These are phyloP conservation scores for Thalassiosira ordinaria DNA, from an alignment of 352 stramenopile genomes.

Conservation along the genomic window DNA sequence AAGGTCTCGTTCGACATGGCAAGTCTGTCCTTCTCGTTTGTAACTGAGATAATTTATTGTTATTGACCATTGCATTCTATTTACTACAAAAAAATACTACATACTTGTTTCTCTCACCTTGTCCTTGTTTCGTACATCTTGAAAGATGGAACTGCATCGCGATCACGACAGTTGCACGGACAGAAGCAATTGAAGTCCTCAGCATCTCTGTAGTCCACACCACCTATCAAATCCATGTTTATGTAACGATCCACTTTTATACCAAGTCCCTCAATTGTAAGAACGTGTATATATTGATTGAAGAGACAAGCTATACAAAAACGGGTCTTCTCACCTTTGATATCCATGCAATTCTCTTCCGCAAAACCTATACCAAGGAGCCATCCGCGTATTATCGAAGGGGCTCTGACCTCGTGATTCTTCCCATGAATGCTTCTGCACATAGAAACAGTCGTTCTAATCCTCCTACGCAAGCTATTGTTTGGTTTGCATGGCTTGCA, in stretches of 20 bases:
- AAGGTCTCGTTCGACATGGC: neutral
- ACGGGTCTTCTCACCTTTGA: no score
- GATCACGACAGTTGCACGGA: neutral
- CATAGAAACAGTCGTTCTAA: neutral
- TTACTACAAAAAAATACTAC: neutral
- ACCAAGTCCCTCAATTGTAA: neutral
- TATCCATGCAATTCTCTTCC: neutral
- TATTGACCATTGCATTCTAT: no score
- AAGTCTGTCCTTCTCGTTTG: conserved; percentile 1
- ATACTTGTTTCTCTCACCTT: neutral
- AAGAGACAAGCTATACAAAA: no score
- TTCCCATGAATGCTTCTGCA: neutral
- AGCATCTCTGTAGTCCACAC: neutral
- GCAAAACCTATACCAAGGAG: neutral
- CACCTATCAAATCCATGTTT: neutral
- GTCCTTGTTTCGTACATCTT: neutral
- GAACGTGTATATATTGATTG: neutral
- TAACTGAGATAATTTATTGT: neutral
- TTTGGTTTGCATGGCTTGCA: neutral
- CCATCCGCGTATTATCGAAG: neutral
- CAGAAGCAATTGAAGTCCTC: neutral
- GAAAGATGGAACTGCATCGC: neutral
- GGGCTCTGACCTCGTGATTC: neutral
- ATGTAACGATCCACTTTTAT: neutral
- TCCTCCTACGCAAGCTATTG: neutral